Percentiles rank a stretch among this genome's conserved stretches.
These are phyloP conservation scores for Solioccasus polychromus DNA, from an alignment of 768 basidiomycete species.

Conservation along the genomic window DNA sequence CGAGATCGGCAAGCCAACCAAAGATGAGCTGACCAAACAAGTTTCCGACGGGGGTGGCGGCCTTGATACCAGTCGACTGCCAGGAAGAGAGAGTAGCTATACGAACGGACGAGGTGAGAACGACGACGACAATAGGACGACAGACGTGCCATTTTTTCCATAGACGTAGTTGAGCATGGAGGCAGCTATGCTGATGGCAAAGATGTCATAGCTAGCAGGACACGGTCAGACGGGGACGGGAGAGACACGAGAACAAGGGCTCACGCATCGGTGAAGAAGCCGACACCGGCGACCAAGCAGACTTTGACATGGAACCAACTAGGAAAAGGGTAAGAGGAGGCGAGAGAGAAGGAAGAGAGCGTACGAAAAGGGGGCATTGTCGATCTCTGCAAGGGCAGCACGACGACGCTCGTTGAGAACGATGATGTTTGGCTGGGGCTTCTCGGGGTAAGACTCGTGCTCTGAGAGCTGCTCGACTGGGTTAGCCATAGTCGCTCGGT, in stretches of 20 bases:
- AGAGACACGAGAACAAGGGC: constrained; percentile 15
- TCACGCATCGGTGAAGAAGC: constrained; percentile 88
- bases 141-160: constrained; percentile 29
- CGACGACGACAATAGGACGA: background rate
- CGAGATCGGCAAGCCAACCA: constrained; percentile 74
- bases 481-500: constrained; percentile 16
- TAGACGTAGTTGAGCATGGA: constrained; percentile 86
- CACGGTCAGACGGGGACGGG: background rate
- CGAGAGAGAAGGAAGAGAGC: constrained; percentile 21
- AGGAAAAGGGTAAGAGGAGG: background rate
- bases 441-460: constrained; percentile 30
- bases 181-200: constrained; percentile 84
- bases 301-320: constrained; percentile 88
- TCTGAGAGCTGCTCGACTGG: constrained; percentile 25
- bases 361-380: constrained; percentile 82
- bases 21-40: constrained; percentile 74
- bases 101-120: background rate
- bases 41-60: constrained; percentile 74
- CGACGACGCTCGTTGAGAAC: constrained; percentile 69
- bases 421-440: constrained; percentile 25
- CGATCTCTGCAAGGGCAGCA: constrained; percentile 80
- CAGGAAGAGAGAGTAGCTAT: constrained; percentile 39
- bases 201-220: constrained; percentile 63
- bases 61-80: constrained; percentile 77
- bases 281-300: constrained; percentile 68